Evolutionary conservation across 441 rosid species (phyloP).

Genomic region (Adansonia madagascariensis): DNA sequence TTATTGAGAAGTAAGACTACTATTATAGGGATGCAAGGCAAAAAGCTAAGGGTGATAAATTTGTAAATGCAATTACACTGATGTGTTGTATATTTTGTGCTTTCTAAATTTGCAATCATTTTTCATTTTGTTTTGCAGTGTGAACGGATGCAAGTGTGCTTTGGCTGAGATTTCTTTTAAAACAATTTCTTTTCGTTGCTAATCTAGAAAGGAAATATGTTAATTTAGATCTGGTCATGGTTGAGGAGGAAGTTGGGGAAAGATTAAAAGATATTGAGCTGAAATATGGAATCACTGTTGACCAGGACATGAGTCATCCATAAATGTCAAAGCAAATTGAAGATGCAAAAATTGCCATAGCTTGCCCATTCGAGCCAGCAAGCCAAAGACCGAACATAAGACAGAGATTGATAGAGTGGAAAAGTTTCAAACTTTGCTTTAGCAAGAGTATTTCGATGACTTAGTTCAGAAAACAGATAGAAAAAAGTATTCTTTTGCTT

Average conservation of each 20-base stretch:
- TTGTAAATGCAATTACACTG: neutral
- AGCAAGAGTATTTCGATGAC: slow-evolving; percentile 95
- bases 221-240: slow-evolving; percentile 84
- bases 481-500: too few species aligned
- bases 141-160: slow-evolving; percentile 81
- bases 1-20: neutral
- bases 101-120: neutral
- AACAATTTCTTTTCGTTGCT: slow-evolving; percentile 91
- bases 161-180: slow-evolving; percentile 94
- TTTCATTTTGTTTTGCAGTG: slow-evolving; percentile 59
- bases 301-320: slow-evolving; percentile 97
- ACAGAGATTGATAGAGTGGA: slow-evolving; percentile 96
- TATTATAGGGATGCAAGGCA: neutral
- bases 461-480: slow-evolving; percentile 70
- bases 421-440: slow-evolving; percentile 85
- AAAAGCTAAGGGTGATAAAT: neutral
- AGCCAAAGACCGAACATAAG: slow-evolving; percentile 99
- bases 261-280: slow-evolving; percentile 91
- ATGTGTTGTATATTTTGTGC: neutral
- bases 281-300: slow-evolving; percentile 80
- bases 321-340: slow-evolving; percentile 94
- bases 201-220: slow-evolving; percentile 94
- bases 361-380: slow-evolving; percentile 99
- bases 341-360: slow-evolving; percentile 97
- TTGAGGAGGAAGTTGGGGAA: slow-evolving; percentile 81